phyloP scores from a whole-genome alignment of 768 basidiomycete genomes.

The Leccinum variicolor region DNA sequence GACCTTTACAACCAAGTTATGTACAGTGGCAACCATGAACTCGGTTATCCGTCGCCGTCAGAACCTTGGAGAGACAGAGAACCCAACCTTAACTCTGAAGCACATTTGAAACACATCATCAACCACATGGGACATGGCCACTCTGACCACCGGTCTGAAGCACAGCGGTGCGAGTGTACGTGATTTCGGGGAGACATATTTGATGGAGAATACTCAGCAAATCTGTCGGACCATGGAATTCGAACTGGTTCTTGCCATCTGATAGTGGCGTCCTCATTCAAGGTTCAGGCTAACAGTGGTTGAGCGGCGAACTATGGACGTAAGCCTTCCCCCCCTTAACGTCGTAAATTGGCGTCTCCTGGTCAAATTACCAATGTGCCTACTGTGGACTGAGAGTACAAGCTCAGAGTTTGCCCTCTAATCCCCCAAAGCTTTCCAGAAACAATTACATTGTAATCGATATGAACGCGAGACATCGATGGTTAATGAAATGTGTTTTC shows the following conservation, averaged over 20 bases:
- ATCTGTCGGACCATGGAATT: background rate
- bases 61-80: background rate
- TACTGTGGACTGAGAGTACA: conserved; percentile 2
- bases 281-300: conserved; percentile 2
- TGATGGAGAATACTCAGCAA: background rate
- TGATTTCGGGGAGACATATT: background rate
- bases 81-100: background rate
- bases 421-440: conserved; percentile 26
- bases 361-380: conserved; percentile 13
- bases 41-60: background rate
- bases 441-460: conserved; percentile 48
- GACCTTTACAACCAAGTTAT: background rate
- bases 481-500: conserved; percentile 4
- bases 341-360: background rate
- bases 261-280: conserved; percentile 11
- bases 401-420: conserved; percentile 10
- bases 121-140: background rate
- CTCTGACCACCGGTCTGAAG: background rate
- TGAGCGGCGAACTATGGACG: conserved; percentile 1
- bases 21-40: background rate
- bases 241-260: background rate
- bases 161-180: background rate
- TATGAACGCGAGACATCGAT: conserved; percentile 30
- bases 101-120: background rate
- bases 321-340: conserved; percentile 10